Percentiles rank a stretch among this genome's conserved stretches.
These are phyloP conservation scores for Fomitopsis palustris DNA, from an alignment of 1,284 basidiomycete genomes.

Conservation along the genomic window DNA sequence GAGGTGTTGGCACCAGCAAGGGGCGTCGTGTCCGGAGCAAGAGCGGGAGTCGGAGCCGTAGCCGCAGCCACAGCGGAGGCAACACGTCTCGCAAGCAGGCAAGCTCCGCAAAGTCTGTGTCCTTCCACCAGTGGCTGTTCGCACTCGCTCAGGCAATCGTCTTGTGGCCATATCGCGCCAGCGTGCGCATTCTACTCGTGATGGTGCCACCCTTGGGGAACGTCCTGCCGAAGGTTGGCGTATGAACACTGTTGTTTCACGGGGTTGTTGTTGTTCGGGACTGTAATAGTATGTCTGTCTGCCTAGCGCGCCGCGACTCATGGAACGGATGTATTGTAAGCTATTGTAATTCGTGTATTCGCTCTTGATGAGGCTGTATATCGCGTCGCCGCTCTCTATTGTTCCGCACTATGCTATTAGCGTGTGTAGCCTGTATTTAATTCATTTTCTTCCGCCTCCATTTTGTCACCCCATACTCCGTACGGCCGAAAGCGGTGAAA, in stretches of 20 bases:
- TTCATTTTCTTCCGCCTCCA: not conserved
- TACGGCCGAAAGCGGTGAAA: no score
- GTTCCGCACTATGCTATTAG: not conserved
- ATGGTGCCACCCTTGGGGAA: constrained; percentile 16
- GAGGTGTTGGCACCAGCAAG: not conserved
- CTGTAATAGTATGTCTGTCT: not conserved
- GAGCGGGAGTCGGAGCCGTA: constrained; percentile 7
- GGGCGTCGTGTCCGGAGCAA: constrained; percentile 8
- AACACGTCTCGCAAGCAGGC: not conserved
- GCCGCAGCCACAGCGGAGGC: constrained; percentile 1
- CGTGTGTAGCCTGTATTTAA: not conserved
- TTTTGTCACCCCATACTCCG: no score
- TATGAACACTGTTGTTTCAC: not conserved
- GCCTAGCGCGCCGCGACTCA: not conserved
- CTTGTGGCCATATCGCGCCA: constrained; percentile 23
- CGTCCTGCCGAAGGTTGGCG: constrained; percentile 8
- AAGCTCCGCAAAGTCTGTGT: not conserved
- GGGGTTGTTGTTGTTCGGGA: not conserved
- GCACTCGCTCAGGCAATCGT: constrained; percentile 16
- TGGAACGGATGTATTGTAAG: not conserved
- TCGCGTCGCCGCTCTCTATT: not conserved
- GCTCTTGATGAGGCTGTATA: not conserved
- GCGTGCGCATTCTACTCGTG: constrained; percentile 15
- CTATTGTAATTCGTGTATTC: not conserved
- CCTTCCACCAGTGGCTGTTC: constrained; percentile 10